These are phyloP conservation scores for Nannochloropsis gaditana DNA, from an alignment of 108 stramenopile species.

Conservation along the genomic window DNA sequence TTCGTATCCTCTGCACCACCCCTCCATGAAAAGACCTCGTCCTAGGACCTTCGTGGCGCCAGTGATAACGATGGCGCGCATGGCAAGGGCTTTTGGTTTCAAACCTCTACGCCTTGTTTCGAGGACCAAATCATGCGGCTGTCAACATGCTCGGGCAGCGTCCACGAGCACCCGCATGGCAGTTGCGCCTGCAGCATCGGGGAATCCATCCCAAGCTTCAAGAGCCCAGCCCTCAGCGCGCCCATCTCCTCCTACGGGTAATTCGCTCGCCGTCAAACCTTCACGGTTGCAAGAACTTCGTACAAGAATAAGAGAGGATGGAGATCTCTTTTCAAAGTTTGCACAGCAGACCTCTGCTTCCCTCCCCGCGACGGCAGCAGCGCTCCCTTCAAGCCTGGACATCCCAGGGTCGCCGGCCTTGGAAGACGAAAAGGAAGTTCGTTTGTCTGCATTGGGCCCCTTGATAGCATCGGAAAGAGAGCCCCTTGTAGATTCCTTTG, in stretches of 20 bases:
- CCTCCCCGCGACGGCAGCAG: too few species aligned
- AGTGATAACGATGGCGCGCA: too few species aligned
- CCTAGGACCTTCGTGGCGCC: too few species aligned
- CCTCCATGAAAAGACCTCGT: too few species aligned
- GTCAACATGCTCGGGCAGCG: background rate
- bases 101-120: too few species aligned
- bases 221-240: background rate
- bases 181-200: background rate
- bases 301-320: background rate
- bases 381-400: background rate
- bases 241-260: background rate
- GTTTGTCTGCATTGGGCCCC: background rate
- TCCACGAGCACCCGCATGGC: background rate
- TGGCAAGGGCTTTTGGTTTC: too few species aligned
- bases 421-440: background rate
- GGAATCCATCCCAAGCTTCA: background rate
- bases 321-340: background rate
- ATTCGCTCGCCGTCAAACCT: background rate
- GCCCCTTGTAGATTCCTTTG: conserved; percentile 63
- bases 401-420: background rate
- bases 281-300: background rate
- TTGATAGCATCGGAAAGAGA: background rate
- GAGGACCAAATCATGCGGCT: background rate
- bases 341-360: background rate
- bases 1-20: too few species aligned